Evolutionary conservation across 441 rosid species (phyloP), one percentile per base, ranked within the genome.

Genomic region (Brassica hybrid): DNA sequence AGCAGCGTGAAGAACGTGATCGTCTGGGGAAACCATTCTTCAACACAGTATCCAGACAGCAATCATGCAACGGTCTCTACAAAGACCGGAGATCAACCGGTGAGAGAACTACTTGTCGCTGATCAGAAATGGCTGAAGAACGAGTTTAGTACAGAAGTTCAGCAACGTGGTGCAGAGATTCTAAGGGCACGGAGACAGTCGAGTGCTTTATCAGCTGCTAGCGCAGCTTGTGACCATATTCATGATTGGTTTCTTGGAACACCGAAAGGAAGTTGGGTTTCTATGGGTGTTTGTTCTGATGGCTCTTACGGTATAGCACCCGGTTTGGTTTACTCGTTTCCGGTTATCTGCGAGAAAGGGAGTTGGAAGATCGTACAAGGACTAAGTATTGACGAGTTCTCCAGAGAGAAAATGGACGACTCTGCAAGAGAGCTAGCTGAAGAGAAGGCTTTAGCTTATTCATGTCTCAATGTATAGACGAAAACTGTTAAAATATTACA

Each of bases 11-110:
- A 89, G 81, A 94, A 94, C 25, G 88, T 86, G 4, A 85, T 90
- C 66, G 80, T 94, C 13, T 94, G 97, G 98, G 98, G 98, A 14
- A 92, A 94, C 77, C 98, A 94, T 78, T 94, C 95, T 13, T 88
- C 97, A 34, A 90, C 96, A 34, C 98, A 92, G 45, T 90, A 89
- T 75, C 97, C 98, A 36, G 98, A 92, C 76, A 89, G 79, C 70
- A 90, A 83, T 65, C 97, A 94, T 17, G 94, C 94, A 9, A 86
- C 84, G 7, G 84, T 86, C 58, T 48, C 75, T 68, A 82, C 84
- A n/a, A 52, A 74, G 62, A 57, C 69, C 4, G 87, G 84, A 48
- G 87, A 86, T 61, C 84, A 74, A 41, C 72, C 88, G 19, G 84
- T 83, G 2, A 81, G 83, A 76, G 87, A 89, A 34, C 80, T 85